Evolutionary conservation across 148 eudicot species (phyloP), one percentile per base, ranked within the genome.

Genomic region (Rhododendron simsii): DNA sequence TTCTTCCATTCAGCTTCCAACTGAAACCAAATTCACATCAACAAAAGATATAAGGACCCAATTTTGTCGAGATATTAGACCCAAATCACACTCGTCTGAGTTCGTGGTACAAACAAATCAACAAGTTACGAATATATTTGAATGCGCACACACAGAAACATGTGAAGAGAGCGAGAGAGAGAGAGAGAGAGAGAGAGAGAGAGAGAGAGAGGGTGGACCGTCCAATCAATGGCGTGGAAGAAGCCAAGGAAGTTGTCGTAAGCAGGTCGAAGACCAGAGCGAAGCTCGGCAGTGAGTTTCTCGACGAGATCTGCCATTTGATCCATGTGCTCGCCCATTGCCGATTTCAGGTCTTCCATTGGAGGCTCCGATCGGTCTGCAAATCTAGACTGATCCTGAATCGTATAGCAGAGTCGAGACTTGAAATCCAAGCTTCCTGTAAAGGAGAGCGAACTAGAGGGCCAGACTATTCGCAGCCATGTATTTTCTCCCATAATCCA

Each of bases 221-320:
- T 96, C 98, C 99, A 96, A 87, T 96, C 95, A 87, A 96, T 93
- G 91, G 98, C 98, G 85, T 96, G 98, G 87, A 94, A 90, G 86
- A 96, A 96, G 48, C 98, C 98, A 71, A 96, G 80, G 87, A 96
- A 92, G 84, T 91, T 92, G 26, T 95, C 93, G 78, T 88, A 91
- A 83, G 99, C 99, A 26, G 99, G 99, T 41, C 83, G 92, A 11
- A 95, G 80, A 45, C 98, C 98, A 13, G 93, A 87, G 0, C 95
- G 93, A 77, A 96, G 89, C 74, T 95, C 96, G 15, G 91, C 86
- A 0, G 94, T 63, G 35, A 95, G 59, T 44, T 92, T 92, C 87
- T 95, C 94, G 26, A 96, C 86, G 18, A 96, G 90, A 92, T 96
- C 98, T 85, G 93, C 91, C 94, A 96, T 91, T 84, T 91, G 96